phyloP scores from a whole-genome alignment of 768 basidiomycete genomes.

The Cyclocybe cylindracea region DNA sequence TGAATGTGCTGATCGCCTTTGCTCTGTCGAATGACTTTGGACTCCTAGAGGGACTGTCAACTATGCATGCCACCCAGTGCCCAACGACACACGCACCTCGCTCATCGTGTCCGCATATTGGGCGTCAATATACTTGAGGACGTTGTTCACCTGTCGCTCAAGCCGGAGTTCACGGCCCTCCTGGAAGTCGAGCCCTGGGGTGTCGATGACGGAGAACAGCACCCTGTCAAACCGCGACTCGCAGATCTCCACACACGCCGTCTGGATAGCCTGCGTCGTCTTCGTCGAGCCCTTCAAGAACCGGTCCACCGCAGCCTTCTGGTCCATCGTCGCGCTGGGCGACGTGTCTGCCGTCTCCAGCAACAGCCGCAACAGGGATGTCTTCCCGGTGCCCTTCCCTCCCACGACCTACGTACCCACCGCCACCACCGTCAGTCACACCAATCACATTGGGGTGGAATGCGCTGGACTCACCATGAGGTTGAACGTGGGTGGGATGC shows the following conservation, averaged over 20 bases:
- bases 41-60: conserved; percentile 54
- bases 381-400: conserved; percentile 82
- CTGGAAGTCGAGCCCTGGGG: conserved; percentile 79
- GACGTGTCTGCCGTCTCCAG: conserved; percentile 86
- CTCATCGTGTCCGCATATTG: conserved; percentile 87
- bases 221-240: conserved; percentile 83
- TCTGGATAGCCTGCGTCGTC: conserved; percentile 62
- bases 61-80: not conserved
- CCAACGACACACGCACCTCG: conserved; percentile 52
- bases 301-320: conserved; percentile 60
- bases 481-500: conserved; percentile 79
- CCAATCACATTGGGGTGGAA: not conserved
- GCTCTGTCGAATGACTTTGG: conserved; percentile 83
- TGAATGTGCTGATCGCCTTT: conserved; percentile 91
- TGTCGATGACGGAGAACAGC: conserved; percentile 80
- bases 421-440: conserved; percentile 1
- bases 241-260: conserved; percentile 78
- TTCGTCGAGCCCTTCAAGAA: conserved; percentile 66
- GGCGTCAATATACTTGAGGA: conserved; percentile 78
- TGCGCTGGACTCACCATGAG: conserved; percentile 73
- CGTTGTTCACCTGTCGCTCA: conserved; percentile 72
- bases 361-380: conserved; percentile 75
- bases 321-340: conserved; percentile 73
- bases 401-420: conserved; percentile 64
- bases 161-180: conserved; percentile 74